Percentiles rank a stretch among this genome's conserved stretches.
Conservation (phyloP, 2,329 filamentous ascomycete species). For the Emericellopsis cladophorae region DNA sequence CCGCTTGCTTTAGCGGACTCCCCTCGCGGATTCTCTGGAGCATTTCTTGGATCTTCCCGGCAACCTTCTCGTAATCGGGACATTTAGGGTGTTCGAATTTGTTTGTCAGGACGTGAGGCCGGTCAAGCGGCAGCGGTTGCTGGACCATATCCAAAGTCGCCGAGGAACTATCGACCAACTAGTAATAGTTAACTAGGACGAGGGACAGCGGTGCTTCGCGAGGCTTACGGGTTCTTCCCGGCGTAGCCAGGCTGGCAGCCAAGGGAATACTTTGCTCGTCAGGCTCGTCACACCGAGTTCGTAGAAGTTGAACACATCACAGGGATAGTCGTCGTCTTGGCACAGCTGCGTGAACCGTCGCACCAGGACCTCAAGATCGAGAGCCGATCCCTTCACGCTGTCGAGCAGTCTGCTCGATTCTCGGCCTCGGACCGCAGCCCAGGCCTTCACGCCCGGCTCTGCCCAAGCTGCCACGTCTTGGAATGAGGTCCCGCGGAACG, state of each 20-base stretch:
- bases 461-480: slow-evolving; percentile 10
- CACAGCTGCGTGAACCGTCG: slow-evolving; percentile 8
- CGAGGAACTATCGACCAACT: slow-evolving; percentile 11
- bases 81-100: slow-evolving; percentile 10
- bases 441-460: slow-evolving; percentile 6
- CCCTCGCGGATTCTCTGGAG: slow-evolving; percentile 6
- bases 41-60: slow-evolving; percentile 7
- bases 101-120: slow-evolving; percentile 12
- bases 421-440: slow-evolving; percentile 5
- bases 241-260: slow-evolving; percentile 3
- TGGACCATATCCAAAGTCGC: slow-evolving; percentile 11
- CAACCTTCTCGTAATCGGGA: slow-evolving; percentile 7
- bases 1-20: slow-evolving; percentile 6
- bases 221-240: slow-evolving; percentile 6
- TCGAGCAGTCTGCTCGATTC: slow-evolving; percentile 7
- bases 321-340: slow-evolving; percentile 2
- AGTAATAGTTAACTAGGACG: neutral
- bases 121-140: slow-evolving; percentile 10
- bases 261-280: slow-evolving; percentile 7
- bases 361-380: slow-evolving; percentile 8
- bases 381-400: slow-evolving; percentile 6
- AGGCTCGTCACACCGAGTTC: slow-evolving; percentile 9
- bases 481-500: slow-evolving; percentile 14
- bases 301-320: slow-evolving; percentile 10
- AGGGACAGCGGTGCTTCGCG: too few relatives aligned